Evolutionary conservation across 805 yeast genomes (phyloP), one percentile per base, ranked within the genome.

Genomic region (Ogataea siamensis): DNA sequence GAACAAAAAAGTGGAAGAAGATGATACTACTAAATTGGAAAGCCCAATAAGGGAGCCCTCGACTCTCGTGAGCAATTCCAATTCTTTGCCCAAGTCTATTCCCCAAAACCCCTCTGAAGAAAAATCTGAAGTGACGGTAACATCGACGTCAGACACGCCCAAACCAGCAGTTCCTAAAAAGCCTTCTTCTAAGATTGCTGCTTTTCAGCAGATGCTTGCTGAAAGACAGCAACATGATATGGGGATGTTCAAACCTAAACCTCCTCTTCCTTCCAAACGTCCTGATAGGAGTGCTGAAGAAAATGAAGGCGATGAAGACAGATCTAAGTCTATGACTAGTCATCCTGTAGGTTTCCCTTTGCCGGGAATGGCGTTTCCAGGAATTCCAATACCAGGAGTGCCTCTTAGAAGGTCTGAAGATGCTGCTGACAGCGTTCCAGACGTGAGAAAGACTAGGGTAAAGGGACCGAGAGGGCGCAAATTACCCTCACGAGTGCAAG

Each of bases 391-490:
- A 7, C 34, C 28, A 2, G 23, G 29, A 9, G 15, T 27, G 12
- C 19, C 31, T n/a, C 11, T 28, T 14, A 10, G 21, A 10, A 2
- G 11, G 9, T 14, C 31, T 9, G 31, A 28, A n/a, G 49, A 48
- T 5, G 39, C 39, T 2, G 30, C 37, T 11, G 40, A 18, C 12
- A 45, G 25, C 11, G 50, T 55, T 5, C 44, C 41, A 6, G 76
- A 74, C 52, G 58, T 58, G 4, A 58, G 74, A 54, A 65, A 63
- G 34, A 65, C 76, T 20, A 71, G 91, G 51, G 81, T 80, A 1
- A 79, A 66, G 48, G 93, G 91, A 0, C 94, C 94, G 30, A 69
- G 76, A 45, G 89, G 89, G 0, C 74, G 86, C 43, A 78, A 76
- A 50, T 60, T 83, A 37, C 93, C 93, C 0, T 71, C 67, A 39